Conservation (phyloP, 2,329 filamentous ascomycete genomes). For the Exophiala calicioides region DNA sequence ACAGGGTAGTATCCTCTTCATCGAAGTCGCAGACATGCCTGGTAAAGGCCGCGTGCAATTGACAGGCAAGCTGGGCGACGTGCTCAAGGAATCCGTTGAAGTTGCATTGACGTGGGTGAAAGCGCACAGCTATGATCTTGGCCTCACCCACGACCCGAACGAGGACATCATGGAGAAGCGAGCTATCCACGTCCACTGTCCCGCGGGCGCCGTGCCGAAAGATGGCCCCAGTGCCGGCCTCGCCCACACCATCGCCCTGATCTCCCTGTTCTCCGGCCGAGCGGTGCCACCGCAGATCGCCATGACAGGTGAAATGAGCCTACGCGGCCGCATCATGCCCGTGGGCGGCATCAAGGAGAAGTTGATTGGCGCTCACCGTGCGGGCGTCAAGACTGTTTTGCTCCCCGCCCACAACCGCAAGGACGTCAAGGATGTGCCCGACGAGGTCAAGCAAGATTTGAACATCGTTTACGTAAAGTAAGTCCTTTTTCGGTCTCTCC, state of each 20-base stretch:
- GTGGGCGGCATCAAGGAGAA: conserved; percentile 99
- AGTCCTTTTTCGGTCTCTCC: conserved; percentile 39
- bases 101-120: conserved; percentile 97
- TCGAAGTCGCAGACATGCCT: conserved; percentile 97
- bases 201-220: conserved; percentile 91
- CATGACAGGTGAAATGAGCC: conserved; percentile 82
- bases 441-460: conserved; percentile 83
- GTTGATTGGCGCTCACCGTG: conserved; percentile 87
- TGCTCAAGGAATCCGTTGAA: conserved; percentile 95
- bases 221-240: conserved; percentile 83
- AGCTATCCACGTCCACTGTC: conserved; percentile 94
- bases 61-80: conserved; percentile 93
- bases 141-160: conserved; percentile 74
- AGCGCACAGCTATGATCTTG: conserved; percentile 87
- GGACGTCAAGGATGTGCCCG: conserved; percentile 85
- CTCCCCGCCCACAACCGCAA: conserved; percentile 87
- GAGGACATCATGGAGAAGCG: conserved; percentile 96
- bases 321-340: conserved; percentile 86
- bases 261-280: conserved; percentile 84
- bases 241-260: conserved; percentile 88
- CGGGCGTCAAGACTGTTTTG: conserved; percentile 91
- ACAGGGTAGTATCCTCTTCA: conserved; percentile 95
- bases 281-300: conserved; percentile 87
- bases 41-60: conserved; percentile 89
- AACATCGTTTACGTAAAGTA: conserved; percentile 88